These are phyloP conservation scores for Diaporthe sp. DNA, from an alignment of 2,329 filamentous ascomycete species.

Conservation along the genomic window DNA sequence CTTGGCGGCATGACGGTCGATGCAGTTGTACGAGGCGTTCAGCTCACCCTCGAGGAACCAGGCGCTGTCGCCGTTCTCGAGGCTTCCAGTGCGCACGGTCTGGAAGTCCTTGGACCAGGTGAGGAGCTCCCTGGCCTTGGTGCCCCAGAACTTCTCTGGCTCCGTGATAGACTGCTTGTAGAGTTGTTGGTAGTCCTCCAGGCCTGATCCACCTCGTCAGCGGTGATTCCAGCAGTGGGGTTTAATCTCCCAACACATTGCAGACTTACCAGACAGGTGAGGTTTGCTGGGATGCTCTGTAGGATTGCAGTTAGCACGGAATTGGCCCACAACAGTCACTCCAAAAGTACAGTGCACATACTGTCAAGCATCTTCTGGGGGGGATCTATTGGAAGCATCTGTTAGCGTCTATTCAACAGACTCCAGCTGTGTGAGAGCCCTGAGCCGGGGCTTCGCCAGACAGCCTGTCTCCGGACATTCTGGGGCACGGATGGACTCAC, in stretches of 20 bases:
- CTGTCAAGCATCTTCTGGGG: slow-evolving; percentile 77
- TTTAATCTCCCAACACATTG: slow-evolving; percentile 21
- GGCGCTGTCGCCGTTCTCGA: slow-evolving; percentile 85
- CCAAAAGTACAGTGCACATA: slow-evolving; percentile 57
- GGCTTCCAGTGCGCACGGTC: slow-evolving; percentile 84
- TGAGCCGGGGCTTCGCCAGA: slow-evolving; percentile 9
- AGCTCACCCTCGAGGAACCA: slow-evolving; percentile 96
- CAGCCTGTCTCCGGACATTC: not conserved
- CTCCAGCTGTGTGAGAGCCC: slow-evolving; percentile 9
- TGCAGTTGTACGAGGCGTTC: slow-evolving; percentile 97
- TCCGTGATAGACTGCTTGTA: slow-evolving; percentile 91
- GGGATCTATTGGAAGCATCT: slow-evolving; percentile 61
- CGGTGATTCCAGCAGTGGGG: slow-evolving; percentile 9
- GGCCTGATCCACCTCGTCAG: slow-evolving; percentile 56
- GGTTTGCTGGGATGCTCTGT: slow-evolving; percentile 79
- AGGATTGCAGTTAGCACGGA: slow-evolving; percentile 47
- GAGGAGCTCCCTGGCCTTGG: slow-evolving; percentile 87
- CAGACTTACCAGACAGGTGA: slow-evolving; percentile 72
- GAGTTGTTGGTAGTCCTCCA: slow-evolving; percentile 77
- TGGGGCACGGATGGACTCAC: slow-evolving; percentile 57
- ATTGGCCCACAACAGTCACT: not conserved
- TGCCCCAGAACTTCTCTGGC: slow-evolving; percentile 91
- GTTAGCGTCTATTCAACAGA: slow-evolving; percentile 43
- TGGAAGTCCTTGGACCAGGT: slow-evolving; percentile 93
- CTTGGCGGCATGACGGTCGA: slow-evolving; percentile 96